Evolutionary conservation across 1,284 basidiomycete species (phyloP), one percentile per base, ranked within the genome.

Genomic region (Malassezia globosa): DNA sequence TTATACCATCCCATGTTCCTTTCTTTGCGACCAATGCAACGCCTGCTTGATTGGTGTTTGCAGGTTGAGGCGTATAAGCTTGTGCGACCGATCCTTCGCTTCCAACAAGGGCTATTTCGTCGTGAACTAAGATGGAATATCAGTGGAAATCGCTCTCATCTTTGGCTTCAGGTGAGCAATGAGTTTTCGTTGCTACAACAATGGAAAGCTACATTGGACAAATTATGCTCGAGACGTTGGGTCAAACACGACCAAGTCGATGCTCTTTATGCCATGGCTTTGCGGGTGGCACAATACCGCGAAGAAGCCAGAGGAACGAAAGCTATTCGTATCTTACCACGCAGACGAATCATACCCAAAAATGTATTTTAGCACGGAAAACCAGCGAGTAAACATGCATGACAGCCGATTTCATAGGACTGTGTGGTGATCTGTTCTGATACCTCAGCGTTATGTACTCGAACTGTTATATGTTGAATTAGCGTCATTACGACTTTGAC

Each of bases 61-160:
- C 13, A 42, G 6, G 14, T 27, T 18, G 18, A 42, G n/a, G 40
- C 35, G 25, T n/a, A 19, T n/a, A 14, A 7, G 3, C 18, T 38
- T 14, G 40, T 34, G 2, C 23, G 50, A 7, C 38, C 34, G 6
- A 19, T 43, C 2, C 19, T 52, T 3, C 44, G 50, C 7, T 52
- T 39, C 19, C 41, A 47, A 18, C 22, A 42, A 5, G 50, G 50
- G 3, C 33, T 37, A 1, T 24, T 46, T 7, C 44, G 40, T 8
- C 50, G 50, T 11, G 45, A 47, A 18, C 35, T 29, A 2, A 31
- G 35, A 14, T 52, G 50, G 50, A 31, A 46, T 21, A 26, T 13
- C n/a, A 35, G 7, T 6, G n/a, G 13, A 1, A 16, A 16, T 31
- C 21, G 11, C 10, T 19, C 13, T 27, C 27, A 21, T 10, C 13